phyloP scores from a whole-genome alignment of 1,284 basidiomycete species.

The Coriolopsis trogii region DNA sequence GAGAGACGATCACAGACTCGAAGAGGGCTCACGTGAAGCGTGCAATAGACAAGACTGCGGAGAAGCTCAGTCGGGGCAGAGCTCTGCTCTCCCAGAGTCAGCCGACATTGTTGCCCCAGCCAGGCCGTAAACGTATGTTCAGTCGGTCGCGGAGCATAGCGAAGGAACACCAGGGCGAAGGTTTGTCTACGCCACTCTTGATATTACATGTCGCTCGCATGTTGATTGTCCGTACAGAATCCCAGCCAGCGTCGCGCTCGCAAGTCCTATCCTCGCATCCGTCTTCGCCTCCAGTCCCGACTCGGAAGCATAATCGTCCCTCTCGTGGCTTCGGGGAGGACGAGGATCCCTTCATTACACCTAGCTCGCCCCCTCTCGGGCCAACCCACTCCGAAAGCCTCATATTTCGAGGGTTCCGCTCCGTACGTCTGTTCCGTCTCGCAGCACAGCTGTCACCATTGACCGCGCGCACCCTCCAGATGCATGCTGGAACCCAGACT shows the following conservation, averaged over 20 bases:
- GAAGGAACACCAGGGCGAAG: conserved; percentile 43
- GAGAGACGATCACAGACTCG: conserved; percentile 6
- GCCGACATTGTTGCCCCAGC: conserved; percentile 36
- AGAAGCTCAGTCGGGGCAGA: conserved; percentile 57
- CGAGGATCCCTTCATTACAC: conserved; percentile 78
- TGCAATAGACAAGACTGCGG: conserved; percentile 56
- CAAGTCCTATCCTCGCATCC: conserved; percentile 20
- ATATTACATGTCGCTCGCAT: no score
- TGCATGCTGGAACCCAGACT: conserved; percentile 82
- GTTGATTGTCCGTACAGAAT: no score
- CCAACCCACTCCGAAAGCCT: conserved; percentile 47
- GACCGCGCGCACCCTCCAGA: conserved; percentile 39
- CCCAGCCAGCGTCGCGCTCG: conserved; percentile 24
- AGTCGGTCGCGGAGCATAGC: conserved; percentile 57
- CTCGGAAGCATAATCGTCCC: conserved; percentile 18
- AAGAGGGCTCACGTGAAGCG: conserved; percentile 34
- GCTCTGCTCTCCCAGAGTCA: conserved; percentile 33
- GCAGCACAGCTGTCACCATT: conserved; percentile 7
- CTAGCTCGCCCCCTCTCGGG: conserved; percentile 61
- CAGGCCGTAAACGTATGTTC: conserved; percentile 54
- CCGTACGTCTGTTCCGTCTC: conserved; percentile 44
- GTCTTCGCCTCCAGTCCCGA: conserved; percentile 13
- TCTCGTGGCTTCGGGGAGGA: conserved; percentile 38
- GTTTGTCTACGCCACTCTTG: conserved; percentile 21
- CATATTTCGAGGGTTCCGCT: conserved; percentile 65